Evolutionary conservation across 2,329 filamentous ascomycete genomes (phyloP).

Genomic region (Penicillium corylophilum): DNA sequence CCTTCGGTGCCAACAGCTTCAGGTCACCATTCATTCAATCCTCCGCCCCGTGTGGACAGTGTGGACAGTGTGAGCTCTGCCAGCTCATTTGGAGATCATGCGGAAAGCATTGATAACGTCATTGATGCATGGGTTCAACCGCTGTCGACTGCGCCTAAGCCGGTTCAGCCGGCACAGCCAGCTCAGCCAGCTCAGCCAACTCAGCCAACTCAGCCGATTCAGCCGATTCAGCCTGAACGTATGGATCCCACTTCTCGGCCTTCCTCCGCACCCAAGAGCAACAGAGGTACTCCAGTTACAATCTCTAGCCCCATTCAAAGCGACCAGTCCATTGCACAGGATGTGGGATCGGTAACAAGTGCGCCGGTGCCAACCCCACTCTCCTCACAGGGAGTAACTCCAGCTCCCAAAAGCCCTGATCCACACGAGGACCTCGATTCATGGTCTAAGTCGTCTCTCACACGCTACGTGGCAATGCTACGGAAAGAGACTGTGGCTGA

Average conservation of each 20-base stretch:
- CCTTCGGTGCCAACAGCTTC: constrained; percentile 8
- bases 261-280: constrained; percentile 10
- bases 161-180: constrained; percentile 8
- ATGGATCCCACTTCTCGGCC: constrained; percentile 8
- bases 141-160: constrained; percentile 23
- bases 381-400: constrained; percentile 1
- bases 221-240: constrained; percentile 12
- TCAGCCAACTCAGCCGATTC: constrained; percentile 2
- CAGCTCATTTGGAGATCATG: constrained; percentile 26
- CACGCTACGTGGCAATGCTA: constrained; percentile 56
- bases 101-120: constrained; percentile 44
- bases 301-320: constrained; percentile 7
- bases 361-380: constrained; percentile 8
- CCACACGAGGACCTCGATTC: constrained; percentile 56
- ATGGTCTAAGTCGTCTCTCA: constrained; percentile 57
- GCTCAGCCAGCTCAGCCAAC: constrained; percentile 11
- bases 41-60: constrained; percentile 31
- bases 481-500: constrained; percentile 50
- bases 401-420: constrained; percentile 33
- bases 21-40: constrained; percentile 7
- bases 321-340: not conserved
- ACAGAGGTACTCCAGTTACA: constrained; percentile 13
- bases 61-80: constrained; percentile 32
- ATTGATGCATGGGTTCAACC: constrained; percentile 46
- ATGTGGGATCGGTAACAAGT: constrained; percentile 5